These are phyloP conservation scores for Suillus subalutaceus DNA, from an alignment of 768 basidiomycete species.

Conservation along the genomic window DNA sequence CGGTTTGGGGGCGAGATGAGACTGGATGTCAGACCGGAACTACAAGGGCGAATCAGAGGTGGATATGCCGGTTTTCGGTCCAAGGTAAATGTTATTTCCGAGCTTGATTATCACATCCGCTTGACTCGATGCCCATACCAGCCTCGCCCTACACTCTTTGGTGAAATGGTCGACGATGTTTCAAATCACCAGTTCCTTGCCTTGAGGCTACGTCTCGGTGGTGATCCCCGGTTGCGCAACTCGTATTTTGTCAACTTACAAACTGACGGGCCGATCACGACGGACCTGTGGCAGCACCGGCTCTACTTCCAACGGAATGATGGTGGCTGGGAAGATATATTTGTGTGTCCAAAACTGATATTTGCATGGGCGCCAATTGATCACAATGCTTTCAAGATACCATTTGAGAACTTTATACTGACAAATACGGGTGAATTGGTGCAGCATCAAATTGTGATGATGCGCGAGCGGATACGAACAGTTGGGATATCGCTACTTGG, in stretches of 20 bases:
- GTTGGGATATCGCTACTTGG: conserved; percentile 89
- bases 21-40: conserved; percentile 65
- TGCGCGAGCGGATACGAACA: conserved; percentile 71
- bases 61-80: conserved; percentile 94
- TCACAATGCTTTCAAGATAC: conserved; percentile 56
- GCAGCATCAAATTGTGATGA: conserved; percentile 74
- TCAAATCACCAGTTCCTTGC: conserved; percentile 80
- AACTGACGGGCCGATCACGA: conserved; percentile 78
- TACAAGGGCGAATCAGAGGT: conserved; percentile 69
- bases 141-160: conserved; percentile 84
- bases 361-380: conserved; percentile 15
- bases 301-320: conserved; percentile 74
- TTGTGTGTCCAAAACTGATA: conserved; percentile 49
- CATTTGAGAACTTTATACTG: conserved; percentile 73
- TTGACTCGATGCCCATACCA: conserved; percentile 30
- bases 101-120: background rate
- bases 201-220: conserved; percentile 76
- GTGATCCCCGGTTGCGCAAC: conserved; percentile 73
- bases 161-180: conserved; percentile 83
- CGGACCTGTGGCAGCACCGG: conserved; percentile 94
- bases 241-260: conserved; percentile 96
- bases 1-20: conserved; percentile 84
- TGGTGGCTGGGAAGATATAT: conserved; percentile 80
- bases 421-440: conserved; percentile 76
- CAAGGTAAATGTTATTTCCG: conserved; percentile 50